Percentiles rank a stretch among this genome's conserved stretches.
phyloP scores from a whole-genome alignment of 306 rosid species.

The Potentilla sterilis region DNA sequence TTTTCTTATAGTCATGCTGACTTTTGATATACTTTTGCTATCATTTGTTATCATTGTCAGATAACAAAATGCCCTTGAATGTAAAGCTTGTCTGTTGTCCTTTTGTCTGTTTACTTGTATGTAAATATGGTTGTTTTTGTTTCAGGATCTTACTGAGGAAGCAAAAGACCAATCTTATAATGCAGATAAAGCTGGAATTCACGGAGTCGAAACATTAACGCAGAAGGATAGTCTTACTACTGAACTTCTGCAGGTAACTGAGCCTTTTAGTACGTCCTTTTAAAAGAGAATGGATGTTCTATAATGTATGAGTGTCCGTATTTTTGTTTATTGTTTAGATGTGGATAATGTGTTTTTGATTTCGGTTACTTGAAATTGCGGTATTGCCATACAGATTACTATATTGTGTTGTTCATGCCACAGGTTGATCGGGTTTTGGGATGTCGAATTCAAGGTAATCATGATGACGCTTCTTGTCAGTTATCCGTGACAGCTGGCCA shows the following conservation, averaged over 20 bases:
- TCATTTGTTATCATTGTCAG: neutral
- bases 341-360: slow-evolving; percentile 19
- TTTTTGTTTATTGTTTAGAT: slow-evolving; percentile 22
- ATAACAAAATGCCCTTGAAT: neutral
- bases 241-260: slow-evolving; percentile 74
- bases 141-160: slow-evolving; percentile 59
- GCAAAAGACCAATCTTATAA: slow-evolving; percentile 38
- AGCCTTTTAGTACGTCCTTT: neutral
- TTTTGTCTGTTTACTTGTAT: neutral
- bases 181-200: slow-evolving; percentile 45
- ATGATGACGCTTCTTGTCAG: slow-evolving; percentile 36
- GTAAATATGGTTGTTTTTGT: slow-evolving; percentile 21
- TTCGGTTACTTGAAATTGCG: slow-evolving; percentile 12
- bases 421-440: slow-evolving; percentile 98
- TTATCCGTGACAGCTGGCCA: slow-evolving; percentile 47
- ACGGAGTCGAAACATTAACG: slow-evolving; percentile 33
- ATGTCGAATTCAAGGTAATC: slow-evolving; percentile 68
- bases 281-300: neutral
- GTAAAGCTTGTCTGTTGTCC: neutral
- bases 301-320: neutral
- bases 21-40: neutral
- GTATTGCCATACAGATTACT: slow-evolving; percentile 26
- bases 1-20: neutral
- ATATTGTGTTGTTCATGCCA: slow-evolving; percentile 23
- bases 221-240: slow-evolving; percentile 36